Base-by-base conservation (phyloP, 176 grass and related monocot genomes). In the Cenchrus purpureus region DNA sequence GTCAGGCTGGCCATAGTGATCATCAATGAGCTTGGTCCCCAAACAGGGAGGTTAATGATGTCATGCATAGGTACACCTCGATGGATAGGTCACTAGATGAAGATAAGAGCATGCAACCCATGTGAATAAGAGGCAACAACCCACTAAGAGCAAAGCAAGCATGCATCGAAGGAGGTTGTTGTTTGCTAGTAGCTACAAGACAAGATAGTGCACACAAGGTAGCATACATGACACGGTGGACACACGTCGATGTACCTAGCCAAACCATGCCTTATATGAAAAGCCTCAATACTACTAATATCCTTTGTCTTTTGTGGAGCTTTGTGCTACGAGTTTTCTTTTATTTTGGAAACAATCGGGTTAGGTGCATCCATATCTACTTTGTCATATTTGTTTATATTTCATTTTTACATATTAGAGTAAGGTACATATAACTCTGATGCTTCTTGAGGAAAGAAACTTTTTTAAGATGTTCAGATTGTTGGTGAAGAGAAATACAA, bases 1-100 rank as follows among this genome's bases (percentile, higher is more conserved):
- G 45, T 40, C 10, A 66, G 32, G 29, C 54, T 71, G 49, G 65
- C 77, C 89, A 91, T 94, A 81, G 74, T 8, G 15, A 46, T 32
- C 12, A 12, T 17, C 56, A 66, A 82, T 8, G 12, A 65, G 20
- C 10, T 74, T 48, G 9, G 14, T 71, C 44, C 19, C 15, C 3
- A 52, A 53, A 44, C 52, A 69, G 13, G 9, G 25, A 57, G 51
- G 37, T 40, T 40, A 40, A 40, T 40, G 37, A 40, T 40, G 37
- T 40, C 37, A 11, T 77, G 74, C 37, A 82, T 66, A 53, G 40
- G 79, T 70, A 29, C 45, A 17, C 15, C 12, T 20, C 16, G 15
- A 50, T 46, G 8, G 45, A 40, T 40, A 1, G 34, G 11, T 60
- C 63, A 22, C 19, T 43, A 25, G 50, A 29, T n/a, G 58, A 16